A percentile compares a stretch with the other conserved stretches of the same genome.
Conservation (phyloP, 495 filamentous ascomycete genomes). For the Articulospora tetracladia region DNA sequence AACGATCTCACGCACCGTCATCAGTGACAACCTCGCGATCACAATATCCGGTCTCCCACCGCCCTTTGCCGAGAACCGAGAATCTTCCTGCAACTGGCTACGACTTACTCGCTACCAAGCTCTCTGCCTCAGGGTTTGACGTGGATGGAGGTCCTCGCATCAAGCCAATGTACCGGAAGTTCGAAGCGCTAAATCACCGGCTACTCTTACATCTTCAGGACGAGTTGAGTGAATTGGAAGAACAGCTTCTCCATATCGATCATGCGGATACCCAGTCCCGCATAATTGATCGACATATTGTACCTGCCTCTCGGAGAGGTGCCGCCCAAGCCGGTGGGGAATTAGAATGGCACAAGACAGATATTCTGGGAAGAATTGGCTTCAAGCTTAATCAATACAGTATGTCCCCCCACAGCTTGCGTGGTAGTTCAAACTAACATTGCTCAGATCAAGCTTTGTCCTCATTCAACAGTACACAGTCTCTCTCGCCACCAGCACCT, state of each 20-base stretch:
- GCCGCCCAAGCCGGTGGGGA: slow-evolving; percentile 61
- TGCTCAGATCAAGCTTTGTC: slow-evolving; percentile 62
- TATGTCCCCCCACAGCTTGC: slow-evolving; percentile 37
- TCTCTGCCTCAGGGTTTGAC: slow-evolving; percentile 9
- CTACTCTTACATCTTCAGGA: slow-evolving; percentile 84
- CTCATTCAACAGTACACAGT: slow-evolving; percentile 57
- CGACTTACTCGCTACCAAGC: slow-evolving; percentile 19
- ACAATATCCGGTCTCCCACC: slow-evolving; percentile 7
- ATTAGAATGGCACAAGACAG: slow-evolving; percentile 67
- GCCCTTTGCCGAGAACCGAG: slow-evolving; percentile 14
- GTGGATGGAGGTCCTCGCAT: slow-evolving; percentile 29
- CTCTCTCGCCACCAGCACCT: slow-evolving; percentile 48
- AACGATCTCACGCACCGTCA: slow-evolving; percentile 11
- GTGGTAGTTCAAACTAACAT: slow-evolving; percentile 5
- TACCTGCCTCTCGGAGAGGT: slow-evolving; percentile 60
- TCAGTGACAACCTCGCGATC: slow-evolving; percentile 10
- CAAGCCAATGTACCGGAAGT: slow-evolving; percentile 78
- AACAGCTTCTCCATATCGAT: slow-evolving; percentile 68
- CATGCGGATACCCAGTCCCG: slow-evolving; percentile 64
- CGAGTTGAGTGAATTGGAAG: slow-evolving; percentile 76
- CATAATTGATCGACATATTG: slow-evolving; percentile 44
- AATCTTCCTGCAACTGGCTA: slow-evolving; percentile 23
- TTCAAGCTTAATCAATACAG: slow-evolving; percentile 83
- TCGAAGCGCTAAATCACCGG: slow-evolving; percentile 80
- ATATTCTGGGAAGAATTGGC: slow-evolving; percentile 65